These are phyloP conservation scores for Cylindrotheca fusiformis DNA, from an alignment of 108 stramenopile genomes.

Conservation along the genomic window DNA sequence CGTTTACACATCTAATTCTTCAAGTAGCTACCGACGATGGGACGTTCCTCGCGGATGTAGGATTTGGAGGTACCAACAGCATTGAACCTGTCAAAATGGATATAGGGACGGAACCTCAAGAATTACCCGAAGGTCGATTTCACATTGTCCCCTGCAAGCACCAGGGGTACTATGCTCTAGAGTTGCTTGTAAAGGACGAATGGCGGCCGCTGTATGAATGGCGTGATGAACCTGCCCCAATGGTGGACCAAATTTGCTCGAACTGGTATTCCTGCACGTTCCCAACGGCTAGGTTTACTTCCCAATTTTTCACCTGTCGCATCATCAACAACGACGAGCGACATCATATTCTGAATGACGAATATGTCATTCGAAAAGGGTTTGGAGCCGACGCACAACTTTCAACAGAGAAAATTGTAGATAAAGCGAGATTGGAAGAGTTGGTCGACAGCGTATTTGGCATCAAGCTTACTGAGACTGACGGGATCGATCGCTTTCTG, in stretches of 20 bases:
- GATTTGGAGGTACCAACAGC: constrained; percentile 24
- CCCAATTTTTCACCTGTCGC: constrained; percentile 8
- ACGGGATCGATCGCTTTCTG: not conserved
- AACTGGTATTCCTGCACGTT: constrained; percentile 24
- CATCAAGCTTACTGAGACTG: not conserved
- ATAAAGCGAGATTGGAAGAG: constrained; percentile 2
- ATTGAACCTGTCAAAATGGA: constrained; percentile 16
- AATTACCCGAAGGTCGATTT: constrained; percentile 6
- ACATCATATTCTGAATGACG: constrained; percentile 21
- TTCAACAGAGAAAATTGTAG: constrained; percentile 1
- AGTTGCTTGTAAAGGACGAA: not conserved
- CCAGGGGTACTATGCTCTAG: constrained; percentile 5
- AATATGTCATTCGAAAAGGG: constrained; percentile 18
- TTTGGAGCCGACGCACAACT: not conserved
- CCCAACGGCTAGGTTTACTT: constrained; percentile 19
- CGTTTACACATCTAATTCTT: constrained; percentile 16
- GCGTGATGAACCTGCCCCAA: constrained; percentile 7
- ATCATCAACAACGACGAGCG: not conserved
- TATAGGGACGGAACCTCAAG: not conserved
- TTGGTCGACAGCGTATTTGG: constrained; percentile 6
- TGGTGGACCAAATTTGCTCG: constrained; percentile 19
- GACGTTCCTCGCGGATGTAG: constrained; percentile 21
- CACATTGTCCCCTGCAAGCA: not conserved
- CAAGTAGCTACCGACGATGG: constrained; percentile 5
- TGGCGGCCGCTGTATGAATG: constrained; percentile 25